Conservation (phyloP, 2,329 filamentous ascomycete genomes). For the Alternaria conjuncta region DNA sequence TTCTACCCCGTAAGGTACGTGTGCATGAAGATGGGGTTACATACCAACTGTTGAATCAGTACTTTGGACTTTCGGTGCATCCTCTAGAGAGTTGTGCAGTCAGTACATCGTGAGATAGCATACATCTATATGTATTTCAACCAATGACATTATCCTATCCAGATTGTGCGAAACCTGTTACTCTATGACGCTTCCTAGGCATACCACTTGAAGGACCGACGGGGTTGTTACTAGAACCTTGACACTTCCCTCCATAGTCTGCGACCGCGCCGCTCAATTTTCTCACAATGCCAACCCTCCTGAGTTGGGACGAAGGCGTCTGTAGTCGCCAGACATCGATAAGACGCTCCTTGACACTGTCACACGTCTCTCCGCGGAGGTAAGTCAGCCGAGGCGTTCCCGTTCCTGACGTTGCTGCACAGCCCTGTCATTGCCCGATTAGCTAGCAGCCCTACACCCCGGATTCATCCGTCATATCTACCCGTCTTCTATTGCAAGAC, state of each 20-base stretch:
- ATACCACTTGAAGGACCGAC: slow-evolving; percentile 16
- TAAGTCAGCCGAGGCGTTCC: slow-evolving; percentile 12
- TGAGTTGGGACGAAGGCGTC: slow-evolving; percentile 36
- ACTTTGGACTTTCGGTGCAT: slow-evolving; percentile 1
- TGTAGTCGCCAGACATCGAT: slow-evolving; percentile 1
- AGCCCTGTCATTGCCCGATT: slow-evolving; percentile 11
- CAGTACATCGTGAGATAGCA: background rate
- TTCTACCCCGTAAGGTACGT: slow-evolving; percentile 59
- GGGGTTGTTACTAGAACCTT: slow-evolving; percentile 24
- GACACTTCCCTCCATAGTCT: background rate
- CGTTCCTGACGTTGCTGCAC: slow-evolving; percentile 9
- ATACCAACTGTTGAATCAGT: slow-evolving; percentile 42
- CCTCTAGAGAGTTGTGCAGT: background rate
- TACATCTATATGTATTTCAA: background rate
- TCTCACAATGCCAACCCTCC: slow-evolving; percentile 14
- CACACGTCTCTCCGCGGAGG: slow-evolving; percentile 31
- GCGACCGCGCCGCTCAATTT: background rate
- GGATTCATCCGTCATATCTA: slow-evolving; percentile 14
- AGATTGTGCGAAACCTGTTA: background rate
- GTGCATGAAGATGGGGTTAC: slow-evolving; percentile 71
- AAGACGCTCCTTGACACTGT: slow-evolving; percentile 34
- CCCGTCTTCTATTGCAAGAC: background rate
- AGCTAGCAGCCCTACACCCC: slow-evolving; percentile 13
- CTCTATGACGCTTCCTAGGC: slow-evolving; percentile 14
- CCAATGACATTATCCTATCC: slow-evolving; percentile 6